These are phyloP conservation scores for Typha latifolia DNA, from an alignment of 176 grass and related monocot genomes.

Conservation along the genomic window DNA sequence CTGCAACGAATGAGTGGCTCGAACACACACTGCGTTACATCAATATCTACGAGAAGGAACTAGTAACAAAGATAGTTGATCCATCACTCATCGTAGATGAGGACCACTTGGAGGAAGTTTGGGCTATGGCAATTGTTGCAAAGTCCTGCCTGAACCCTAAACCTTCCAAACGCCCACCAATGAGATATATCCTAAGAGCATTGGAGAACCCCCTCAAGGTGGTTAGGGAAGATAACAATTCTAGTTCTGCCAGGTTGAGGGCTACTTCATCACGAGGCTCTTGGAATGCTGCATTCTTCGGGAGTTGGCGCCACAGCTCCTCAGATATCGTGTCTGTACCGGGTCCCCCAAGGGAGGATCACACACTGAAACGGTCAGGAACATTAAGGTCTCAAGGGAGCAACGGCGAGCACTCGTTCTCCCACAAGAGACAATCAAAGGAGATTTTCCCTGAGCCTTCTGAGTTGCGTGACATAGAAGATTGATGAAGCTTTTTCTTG, in stretches of 20 bases:
- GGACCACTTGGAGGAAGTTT: slow-evolving; percentile 96
- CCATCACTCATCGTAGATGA: slow-evolving; percentile 88
- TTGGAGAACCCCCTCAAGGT: slow-evolving; percentile 91
- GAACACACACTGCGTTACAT: slow-evolving; percentile 56
- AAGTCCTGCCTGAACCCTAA: slow-evolving; percentile 95
- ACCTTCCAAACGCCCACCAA: slow-evolving; percentile 57
- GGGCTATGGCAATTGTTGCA: slow-evolving; percentile 92
- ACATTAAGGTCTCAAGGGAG: slow-evolving; percentile 77
- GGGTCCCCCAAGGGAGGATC: slow-evolving; percentile 48
- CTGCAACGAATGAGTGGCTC: slow-evolving; percentile 54
- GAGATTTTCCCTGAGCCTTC: slow-evolving; percentile 87
- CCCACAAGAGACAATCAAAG: slow-evolving; percentile 54
- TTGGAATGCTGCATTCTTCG: slow-evolving; percentile 86
- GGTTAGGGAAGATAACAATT: slow-evolving; percentile 72
- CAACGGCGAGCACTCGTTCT: slow-evolving; percentile 79
- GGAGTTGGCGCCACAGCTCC: slow-evolving; percentile 77
- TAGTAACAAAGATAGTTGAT: slow-evolving; percentile 86
- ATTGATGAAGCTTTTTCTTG: slow-evolving; percentile 30
- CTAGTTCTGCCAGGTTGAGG: slow-evolving; percentile 62
- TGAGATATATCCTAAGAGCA: slow-evolving; percentile 84
- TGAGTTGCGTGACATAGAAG: slow-evolving; percentile 54
- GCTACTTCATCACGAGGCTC: slow-evolving; percentile 90
- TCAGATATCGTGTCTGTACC: slow-evolving; percentile 34
- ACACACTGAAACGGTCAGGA: slow-evolving; percentile 51
- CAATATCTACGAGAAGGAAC: slow-evolving; percentile 86